Conservation (phyloP, 2,329 filamentous ascomycete species). For the Plectosphaerella plurivora region DNA sequence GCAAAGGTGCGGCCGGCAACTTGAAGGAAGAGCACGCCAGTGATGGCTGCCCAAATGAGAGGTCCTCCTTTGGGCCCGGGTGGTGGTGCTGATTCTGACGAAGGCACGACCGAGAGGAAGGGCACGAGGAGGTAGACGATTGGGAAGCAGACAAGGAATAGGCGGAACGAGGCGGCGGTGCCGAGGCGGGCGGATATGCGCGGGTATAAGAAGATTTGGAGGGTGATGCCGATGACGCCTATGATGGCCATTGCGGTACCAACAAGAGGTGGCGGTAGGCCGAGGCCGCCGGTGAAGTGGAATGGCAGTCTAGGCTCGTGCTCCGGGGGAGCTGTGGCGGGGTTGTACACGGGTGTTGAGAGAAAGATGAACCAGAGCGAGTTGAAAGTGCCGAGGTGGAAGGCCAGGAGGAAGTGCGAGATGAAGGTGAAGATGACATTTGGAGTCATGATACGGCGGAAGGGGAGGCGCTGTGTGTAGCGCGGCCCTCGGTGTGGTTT, state of each 20-base stretch:
- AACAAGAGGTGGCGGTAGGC: constrained; percentile 65
- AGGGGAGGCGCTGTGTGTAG: constrained; percentile 44
- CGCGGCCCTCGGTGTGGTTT: constrained; percentile 19
- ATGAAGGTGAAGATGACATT: constrained; percentile 52
- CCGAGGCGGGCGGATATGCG: constrained; percentile 61
- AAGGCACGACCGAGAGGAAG: constrained; percentile 65
- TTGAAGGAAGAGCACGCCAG: constrained; percentile 57
- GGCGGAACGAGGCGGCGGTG: constrained; percentile 62
- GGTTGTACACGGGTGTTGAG: constrained; percentile 61
- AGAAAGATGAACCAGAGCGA: constrained; percentile 74
- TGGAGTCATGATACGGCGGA: constrained; percentile 49
- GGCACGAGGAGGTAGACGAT: constrained; percentile 66
- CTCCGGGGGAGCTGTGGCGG: constrained; percentile 22
- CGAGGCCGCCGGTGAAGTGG: constrained; percentile 69
- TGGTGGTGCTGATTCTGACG: constrained; percentile 36
- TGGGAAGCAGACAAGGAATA: constrained; percentile 67
- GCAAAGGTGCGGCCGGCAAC: constrained; percentile 64
- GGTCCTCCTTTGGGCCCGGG: constrained; percentile 49
- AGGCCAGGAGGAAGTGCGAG: constrained; percentile 64
- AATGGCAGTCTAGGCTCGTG: constrained; percentile 41
- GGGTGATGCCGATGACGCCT: constrained; percentile 67
- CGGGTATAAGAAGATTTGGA: constrained; percentile 72
- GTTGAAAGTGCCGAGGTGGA: constrained; percentile 74
- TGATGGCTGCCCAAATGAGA: constrained; percentile 61
- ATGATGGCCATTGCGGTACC: constrained; percentile 76